phyloP scores from a whole-genome alignment of 257 asterid species.

The Solanum pennellii region DNA sequence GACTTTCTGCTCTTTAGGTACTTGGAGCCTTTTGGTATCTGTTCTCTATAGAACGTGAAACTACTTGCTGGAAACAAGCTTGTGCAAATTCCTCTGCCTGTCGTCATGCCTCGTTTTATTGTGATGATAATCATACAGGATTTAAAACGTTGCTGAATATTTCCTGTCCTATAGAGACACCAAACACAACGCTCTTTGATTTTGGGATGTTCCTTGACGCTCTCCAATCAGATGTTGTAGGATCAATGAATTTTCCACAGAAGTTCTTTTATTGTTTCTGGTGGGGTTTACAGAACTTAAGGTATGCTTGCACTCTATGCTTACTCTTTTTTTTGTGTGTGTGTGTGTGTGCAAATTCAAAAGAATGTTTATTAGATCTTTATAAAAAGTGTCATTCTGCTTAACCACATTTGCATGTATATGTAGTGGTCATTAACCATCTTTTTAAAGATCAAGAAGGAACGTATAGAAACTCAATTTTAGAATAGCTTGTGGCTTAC shows the following conservation, averaged over 20 bases:
- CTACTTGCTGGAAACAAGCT: constrained; percentile 75
- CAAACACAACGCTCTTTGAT: constrained; percentile 51
- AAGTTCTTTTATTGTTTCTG: constrained; percentile 96
- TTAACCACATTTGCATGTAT: not conserved
- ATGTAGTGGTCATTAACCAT: not conserved
- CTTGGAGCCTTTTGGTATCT: constrained; percentile 96
- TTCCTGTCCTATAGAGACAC: constrained; percentile 55
- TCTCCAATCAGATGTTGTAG: constrained; percentile 89
- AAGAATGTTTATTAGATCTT: not conserved
- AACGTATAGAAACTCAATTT: not conserved
- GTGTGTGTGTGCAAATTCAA: not conserved
- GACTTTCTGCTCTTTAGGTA: constrained; percentile 25
- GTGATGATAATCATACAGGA: constrained; percentile 27
- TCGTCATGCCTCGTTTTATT: constrained; percentile 40
- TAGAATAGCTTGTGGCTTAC: not conserved
- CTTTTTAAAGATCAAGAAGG: not conserved
- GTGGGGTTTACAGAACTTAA: constrained; percentile 99
- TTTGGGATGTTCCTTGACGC: constrained; percentile 93
- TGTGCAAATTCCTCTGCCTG: constrained; percentile 39
- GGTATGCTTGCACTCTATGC: constrained; percentile 27
- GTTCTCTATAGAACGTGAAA: constrained; percentile 82
- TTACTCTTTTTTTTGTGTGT: not conserved
- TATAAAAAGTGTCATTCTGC: not conserved
- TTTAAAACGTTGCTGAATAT: constrained; percentile 22
- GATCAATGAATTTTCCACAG: constrained; percentile 68